These are phyloP conservation scores for Tremella mesenterica DNA, from an alignment of 768 basidiomycete genomes.

Conservation along the genomic window DNA sequence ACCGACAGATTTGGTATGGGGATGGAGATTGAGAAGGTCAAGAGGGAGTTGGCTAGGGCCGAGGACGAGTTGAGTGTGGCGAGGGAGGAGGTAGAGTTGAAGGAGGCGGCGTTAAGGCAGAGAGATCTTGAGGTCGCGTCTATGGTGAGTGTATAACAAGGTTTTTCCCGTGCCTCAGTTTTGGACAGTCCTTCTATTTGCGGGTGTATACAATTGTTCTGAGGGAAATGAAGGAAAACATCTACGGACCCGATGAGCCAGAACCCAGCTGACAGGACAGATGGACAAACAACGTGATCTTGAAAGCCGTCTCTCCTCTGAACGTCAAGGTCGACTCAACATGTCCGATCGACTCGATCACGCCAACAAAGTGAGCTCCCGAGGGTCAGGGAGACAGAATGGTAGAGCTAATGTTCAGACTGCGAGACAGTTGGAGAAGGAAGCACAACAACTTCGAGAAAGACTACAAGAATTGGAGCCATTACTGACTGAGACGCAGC, in stretches of 20 bases:
- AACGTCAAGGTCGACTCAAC: conserved; percentile 79
- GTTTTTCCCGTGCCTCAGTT: neutral
- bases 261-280: conserved; percentile 30
- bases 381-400: neutral
- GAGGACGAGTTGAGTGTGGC: conserved; percentile 70
- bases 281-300: conserved; percentile 75
- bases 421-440: conserved; percentile 61
- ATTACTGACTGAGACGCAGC: conserved; percentile 51
- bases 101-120: conserved; percentile 59
- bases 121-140: conserved; percentile 66
- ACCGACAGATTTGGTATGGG: conserved; percentile 77
- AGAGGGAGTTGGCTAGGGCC: conserved; percentile 69
- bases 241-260: too few relatives aligned
- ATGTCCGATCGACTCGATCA: conserved; percentile 80
- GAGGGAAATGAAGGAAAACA: too few relatives aligned
- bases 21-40: conserved; percentile 76
- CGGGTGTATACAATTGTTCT: too few relatives aligned
- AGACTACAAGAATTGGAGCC: conserved; percentile 68
- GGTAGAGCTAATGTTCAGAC: conserved; percentile 31
- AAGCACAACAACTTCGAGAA: conserved; percentile 55
- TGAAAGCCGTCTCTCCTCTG: conserved; percentile 64
- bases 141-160: conserved; percentile 49
- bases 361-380: conserved; percentile 49
- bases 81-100: conserved; percentile 59
- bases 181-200: too few relatives aligned